Conservation (phyloP, 2,329 filamentous ascomycete genomes). For the Trichoderma oligosporum region DNA sequence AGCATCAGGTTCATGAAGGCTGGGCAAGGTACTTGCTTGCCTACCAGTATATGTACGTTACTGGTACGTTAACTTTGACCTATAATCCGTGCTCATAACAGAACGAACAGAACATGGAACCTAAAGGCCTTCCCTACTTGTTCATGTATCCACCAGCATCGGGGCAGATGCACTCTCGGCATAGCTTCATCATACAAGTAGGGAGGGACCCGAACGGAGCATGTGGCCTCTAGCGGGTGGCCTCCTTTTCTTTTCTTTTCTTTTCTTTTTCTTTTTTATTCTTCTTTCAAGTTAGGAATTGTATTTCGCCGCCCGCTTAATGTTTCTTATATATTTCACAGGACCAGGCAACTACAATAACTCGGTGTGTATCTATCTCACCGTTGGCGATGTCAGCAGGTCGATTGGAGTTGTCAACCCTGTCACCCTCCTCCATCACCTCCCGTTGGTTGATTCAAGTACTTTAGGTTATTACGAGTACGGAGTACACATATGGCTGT, state of each 20-base stretch:
- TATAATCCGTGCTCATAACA: no score
- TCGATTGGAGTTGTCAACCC: neutral
- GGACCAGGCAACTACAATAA: slow-evolving; percentile 2
- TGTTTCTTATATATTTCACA: neutral
- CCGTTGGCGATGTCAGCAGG: neutral
- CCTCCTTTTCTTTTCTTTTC: neutral
- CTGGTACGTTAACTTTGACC: no score
- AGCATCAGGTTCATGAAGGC: neutral
- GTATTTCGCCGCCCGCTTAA: neutral
- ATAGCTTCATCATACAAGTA: neutral
- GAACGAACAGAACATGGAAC: no score
- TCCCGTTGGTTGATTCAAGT: neutral
- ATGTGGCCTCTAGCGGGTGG: neutral
- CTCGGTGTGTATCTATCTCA: slow-evolving; percentile 10
- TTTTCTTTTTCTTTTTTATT: no score
- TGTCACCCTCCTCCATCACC: neutral
- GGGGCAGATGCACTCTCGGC: neutral
- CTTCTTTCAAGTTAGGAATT: no score
- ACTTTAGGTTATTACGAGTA: no score
- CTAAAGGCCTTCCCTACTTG: no score
- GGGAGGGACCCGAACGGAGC: no score
- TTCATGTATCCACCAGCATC: neutral
- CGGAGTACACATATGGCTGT: neutral
- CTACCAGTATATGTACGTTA: no score
- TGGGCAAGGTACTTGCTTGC: no score